These are phyloP conservation scores for Aspergillus fructus DNA, from an alignment of 2,329 filamentous ascomycete species.

Conservation along the genomic window DNA sequence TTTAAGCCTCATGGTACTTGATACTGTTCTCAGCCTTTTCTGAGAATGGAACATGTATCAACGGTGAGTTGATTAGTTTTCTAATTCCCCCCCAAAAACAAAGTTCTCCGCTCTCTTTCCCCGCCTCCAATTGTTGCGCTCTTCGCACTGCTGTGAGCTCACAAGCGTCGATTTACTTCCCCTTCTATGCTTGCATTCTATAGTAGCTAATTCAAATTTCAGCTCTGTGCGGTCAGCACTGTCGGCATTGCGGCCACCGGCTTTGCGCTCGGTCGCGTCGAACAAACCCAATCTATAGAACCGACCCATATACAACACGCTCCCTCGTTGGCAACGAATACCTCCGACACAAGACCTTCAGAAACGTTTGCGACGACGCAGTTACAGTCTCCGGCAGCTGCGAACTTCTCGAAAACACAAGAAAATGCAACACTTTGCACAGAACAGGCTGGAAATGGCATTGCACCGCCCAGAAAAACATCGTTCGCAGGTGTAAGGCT, in stretches of 20 bases:
- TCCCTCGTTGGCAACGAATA: constrained; percentile 13
- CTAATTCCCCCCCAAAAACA: not conserved
- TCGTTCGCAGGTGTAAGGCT: constrained; percentile 30
- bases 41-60: constrained; percentile 44
- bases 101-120: not conserved
- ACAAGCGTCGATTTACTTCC: not conserved
- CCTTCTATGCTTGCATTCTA: not conserved
- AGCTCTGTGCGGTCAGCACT: constrained; percentile 65
- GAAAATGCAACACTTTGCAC: constrained; percentile 15
- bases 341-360: constrained; percentile 21
- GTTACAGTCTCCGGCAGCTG: constrained; percentile 13
- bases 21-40: constrained; percentile 28
- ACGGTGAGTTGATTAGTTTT: constrained; percentile 30
- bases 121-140: not conserved
- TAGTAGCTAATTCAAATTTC: constrained; percentile 5
- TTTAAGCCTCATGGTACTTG: constrained; percentile 34
- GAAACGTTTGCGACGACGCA: constrained; percentile 16
- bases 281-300: constrained; percentile 33
- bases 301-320: constrained; percentile 25
- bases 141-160: not conserved
- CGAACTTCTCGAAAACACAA: constrained; percentile 12
- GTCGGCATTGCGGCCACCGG: constrained; percentile 61
- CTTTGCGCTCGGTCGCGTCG: constrained; percentile 55
- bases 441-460: constrained; percentile 15
- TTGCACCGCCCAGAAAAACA: constrained; percentile 25